Conservation (phyloP, 192 early-diverging fungal species). For the Backusella tarrabulga region DNA sequence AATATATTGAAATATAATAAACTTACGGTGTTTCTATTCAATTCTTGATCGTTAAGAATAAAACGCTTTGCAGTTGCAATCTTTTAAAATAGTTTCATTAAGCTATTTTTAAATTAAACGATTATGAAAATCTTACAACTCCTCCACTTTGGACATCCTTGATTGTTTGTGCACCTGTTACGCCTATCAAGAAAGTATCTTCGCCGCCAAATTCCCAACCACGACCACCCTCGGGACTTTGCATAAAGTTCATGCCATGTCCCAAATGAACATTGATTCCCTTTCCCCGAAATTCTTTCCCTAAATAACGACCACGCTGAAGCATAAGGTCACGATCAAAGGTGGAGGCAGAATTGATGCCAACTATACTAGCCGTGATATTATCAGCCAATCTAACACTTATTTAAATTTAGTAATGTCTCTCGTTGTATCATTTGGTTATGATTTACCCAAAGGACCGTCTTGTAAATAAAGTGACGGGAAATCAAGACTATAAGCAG, state of each 20-base stretch:
- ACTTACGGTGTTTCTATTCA: not conserved
- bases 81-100: not conserved
- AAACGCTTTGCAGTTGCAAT: constrained; percentile 20
- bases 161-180: constrained; percentile 2
- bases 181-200: constrained; percentile 25
- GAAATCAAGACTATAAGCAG: constrained; percentile 38
- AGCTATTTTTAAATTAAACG: no score
- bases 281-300: constrained; percentile 52
- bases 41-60: constrained; percentile 28
- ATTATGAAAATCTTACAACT: constrained; percentile 9
- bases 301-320: constrained; percentile 44
- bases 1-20: no score
- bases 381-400: constrained; percentile 40
- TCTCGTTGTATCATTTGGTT: not conserved
- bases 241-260: constrained; percentile 33
- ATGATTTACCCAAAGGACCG: constrained; percentile 11
- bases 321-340: constrained; percentile 54
- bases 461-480: constrained; percentile 38
- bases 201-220: constrained; percentile 26
- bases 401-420: not conserved
- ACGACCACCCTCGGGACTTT: constrained; percentile 23
- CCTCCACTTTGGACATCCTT: constrained; percentile 19
- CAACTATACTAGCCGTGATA: constrained; percentile 46
- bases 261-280: constrained; percentile 59
- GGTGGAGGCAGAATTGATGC: constrained; percentile 59